phyloP scores from a whole-genome alignment of 306 rosid genomes.

The Dalbergia cultrata region DNA sequence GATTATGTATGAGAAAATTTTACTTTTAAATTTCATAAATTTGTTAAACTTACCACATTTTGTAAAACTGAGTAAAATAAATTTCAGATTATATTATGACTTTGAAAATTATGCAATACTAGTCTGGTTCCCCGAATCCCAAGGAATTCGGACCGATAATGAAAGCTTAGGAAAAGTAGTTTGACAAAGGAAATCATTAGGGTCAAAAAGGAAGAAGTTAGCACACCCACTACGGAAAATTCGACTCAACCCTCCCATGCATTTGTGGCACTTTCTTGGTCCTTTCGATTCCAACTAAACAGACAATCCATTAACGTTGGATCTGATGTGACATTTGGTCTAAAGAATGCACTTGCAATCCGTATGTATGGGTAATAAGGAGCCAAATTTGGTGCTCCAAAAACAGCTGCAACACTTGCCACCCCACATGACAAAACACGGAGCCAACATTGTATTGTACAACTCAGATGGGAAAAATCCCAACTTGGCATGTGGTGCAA shows the following conservation, averaged over 20 bases:
- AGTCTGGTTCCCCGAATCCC: slow-evolving; percentile 37
- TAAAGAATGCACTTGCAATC: not conserved
- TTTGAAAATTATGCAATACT: too few species aligned
- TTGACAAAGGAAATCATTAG: slow-evolving; percentile 39
- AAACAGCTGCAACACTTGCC: too few species aligned
- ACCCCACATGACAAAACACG: too few species aligned
- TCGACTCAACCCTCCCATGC: slow-evolving; percentile 35
- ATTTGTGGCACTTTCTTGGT: slow-evolving; percentile 19
- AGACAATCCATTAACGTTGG: slow-evolving; percentile 33
- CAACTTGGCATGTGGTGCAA: too few species aligned
- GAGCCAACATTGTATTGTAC: too few species aligned
- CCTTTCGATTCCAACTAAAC: slow-evolving; percentile 41
- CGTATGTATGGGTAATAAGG: not conserved
- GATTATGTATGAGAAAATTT: too few species aligned
- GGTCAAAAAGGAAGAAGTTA: slow-evolving; percentile 47
- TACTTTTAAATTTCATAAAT: too few species aligned
- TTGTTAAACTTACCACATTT: too few species aligned
- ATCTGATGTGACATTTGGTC: slow-evolving; percentile 47
- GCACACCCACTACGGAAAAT: slow-evolving; percentile 45
- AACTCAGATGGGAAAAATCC: too few species aligned
- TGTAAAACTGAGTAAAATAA: too few species aligned
- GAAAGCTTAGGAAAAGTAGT: slow-evolving; percentile 39
- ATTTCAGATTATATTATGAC: too few species aligned
- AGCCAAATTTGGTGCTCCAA: too few species aligned
- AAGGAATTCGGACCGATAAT: slow-evolving; percentile 37